Evolutionary conservation across 2,329 filamentous ascomycete genomes (phyloP).

Genomic region (Bretziella fagacearum): DNA sequence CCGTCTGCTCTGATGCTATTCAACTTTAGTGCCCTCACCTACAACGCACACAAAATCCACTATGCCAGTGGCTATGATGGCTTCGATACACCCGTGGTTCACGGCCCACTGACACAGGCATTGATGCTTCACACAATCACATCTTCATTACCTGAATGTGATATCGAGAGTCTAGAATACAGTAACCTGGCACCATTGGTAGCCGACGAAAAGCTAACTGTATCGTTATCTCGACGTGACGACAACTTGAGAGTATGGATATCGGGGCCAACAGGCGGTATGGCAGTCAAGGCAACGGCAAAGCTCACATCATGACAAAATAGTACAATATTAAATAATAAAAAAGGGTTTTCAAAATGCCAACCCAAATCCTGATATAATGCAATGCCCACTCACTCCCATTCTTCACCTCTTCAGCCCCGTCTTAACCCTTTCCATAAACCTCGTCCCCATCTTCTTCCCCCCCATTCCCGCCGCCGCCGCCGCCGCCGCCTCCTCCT

Average conservation of each 20-base stretch:
- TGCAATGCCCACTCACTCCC: neutral
- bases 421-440: neutral
- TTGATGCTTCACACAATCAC: conserved; percentile 43
- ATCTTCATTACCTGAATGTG: conserved; percentile 16
- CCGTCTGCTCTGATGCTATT: conserved; percentile 63
- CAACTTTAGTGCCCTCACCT: conserved; percentile 76
- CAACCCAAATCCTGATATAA: neutral
- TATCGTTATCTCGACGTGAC: no score
- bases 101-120: conserved; percentile 67
- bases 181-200: conserved; percentile 70
- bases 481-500: conserved; percentile 28
- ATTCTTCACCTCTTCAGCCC: neutral
- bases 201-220: conserved; percentile 48
- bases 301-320: neutral
- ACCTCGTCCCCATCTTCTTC: conserved; percentile 1
- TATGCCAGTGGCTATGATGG: conserved; percentile 59
- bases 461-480: conserved; percentile 28
- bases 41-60: conserved; percentile 87
- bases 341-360: neutral
- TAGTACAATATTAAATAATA: neutral
- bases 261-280: conserved; percentile 40
- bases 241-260: conserved; percentile 40
- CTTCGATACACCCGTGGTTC: conserved; percentile 59
- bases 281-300: conserved; percentile 44
- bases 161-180: conserved; percentile 50